Evolutionary conservation across 2,329 filamentous ascomycete species (phyloP).

Genomic region (Elsinoe perseae): DNA sequence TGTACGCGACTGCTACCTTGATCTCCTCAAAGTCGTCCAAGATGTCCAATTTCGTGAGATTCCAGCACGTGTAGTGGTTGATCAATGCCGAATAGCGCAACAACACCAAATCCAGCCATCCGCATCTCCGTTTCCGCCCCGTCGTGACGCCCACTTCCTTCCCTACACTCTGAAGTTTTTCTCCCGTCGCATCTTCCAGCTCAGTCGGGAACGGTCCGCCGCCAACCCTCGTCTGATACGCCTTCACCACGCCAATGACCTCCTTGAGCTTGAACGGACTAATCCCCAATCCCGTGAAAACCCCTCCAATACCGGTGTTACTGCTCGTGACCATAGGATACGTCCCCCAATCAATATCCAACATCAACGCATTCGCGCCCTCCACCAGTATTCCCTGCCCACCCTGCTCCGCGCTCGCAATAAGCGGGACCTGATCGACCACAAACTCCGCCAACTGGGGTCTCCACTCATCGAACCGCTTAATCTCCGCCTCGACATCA

Average conservation of each 20-base stretch:
- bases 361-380: conserved; percentile 60
- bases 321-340: conserved; percentile 57
- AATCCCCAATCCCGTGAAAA: conserved; percentile 55
- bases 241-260: conserved; percentile 60
- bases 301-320: conserved; percentile 53
- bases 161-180: conserved; percentile 50
- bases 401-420: conserved; percentile 52
- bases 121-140: conserved; percentile 54
- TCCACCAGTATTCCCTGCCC: conserved; percentile 59
- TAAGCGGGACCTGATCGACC: conserved; percentile 59
- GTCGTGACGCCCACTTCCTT: conserved; percentile 51
- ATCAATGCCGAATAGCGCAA: conserved; percentile 57
- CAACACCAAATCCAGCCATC: conserved; percentile 61
- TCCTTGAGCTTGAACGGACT: conserved; percentile 54
- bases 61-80: conserved; percentile 60
- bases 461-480: conserved; percentile 52
- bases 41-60: conserved; percentile 61
- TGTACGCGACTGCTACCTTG: conserved; percentile 67
- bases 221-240: conserved; percentile 53
- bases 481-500: conserved; percentile 63
- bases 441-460: conserved; percentile 52
- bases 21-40: conserved; percentile 67
- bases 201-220: conserved; percentile 62
- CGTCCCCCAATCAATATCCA: conserved; percentile 57
- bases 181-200: conserved; percentile 50